A percentile compares a stretch with the other conserved stretches of the same genome.
These are phyloP conservation scores for Purshia tridentata DNA, from an alignment of 306 rosid genomes.

Conservation along the genomic window DNA sequence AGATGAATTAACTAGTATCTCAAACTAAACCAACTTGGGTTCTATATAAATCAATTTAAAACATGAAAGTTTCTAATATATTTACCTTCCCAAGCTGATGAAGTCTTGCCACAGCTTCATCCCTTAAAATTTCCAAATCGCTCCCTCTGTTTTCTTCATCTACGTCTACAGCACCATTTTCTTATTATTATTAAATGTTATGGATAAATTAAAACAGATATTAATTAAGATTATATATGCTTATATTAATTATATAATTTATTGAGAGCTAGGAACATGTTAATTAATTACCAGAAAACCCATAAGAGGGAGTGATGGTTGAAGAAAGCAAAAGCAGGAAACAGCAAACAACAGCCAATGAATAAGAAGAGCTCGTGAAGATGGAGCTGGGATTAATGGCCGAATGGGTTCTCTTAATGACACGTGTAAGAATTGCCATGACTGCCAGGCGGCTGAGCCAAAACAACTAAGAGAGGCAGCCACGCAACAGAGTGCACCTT, in stretches of 20 bases:
- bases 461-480: not conserved
- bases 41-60: not conserved
- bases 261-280: not conserved
- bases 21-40: too few species aligned
- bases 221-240: not conserved
- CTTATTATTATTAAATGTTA: constrained; percentile 7
- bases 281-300: constrained; percentile 5
- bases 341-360: not conserved
- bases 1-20: not conserved
- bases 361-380: not conserved
- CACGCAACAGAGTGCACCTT: not conserved
- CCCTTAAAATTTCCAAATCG: constrained; percentile 70
- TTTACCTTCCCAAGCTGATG: constrained; percentile 73
- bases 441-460: not conserved
- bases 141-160: constrained; percentile 45
- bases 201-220: not conserved
- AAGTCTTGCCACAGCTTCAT: constrained; percentile 81
- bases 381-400: not conserved
- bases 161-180: constrained; percentile 53
- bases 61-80: not conserved
- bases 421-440: constrained; percentile 9
- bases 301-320: not conserved
- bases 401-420: not conserved
- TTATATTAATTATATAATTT: not conserved
- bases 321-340: constrained; percentile 10